A percentile compares a stretch with the other conserved stretches of the same genome.
phyloP scores from a whole-genome alignment of 2,329 filamentous ascomycete species.

The Clonostachys rosea region DNA sequence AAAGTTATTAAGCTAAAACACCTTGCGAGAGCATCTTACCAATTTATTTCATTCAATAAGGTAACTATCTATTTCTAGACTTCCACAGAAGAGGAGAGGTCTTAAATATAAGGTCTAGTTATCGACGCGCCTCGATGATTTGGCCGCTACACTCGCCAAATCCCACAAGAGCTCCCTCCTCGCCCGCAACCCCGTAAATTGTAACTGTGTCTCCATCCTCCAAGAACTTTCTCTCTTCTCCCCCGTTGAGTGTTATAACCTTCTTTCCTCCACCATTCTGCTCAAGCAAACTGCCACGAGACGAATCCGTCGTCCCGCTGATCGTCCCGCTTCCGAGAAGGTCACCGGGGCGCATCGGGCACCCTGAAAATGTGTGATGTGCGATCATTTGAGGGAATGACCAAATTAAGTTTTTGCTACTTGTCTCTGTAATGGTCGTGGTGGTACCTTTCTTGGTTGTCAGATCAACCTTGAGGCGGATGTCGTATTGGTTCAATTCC shows the following conservation, averaged over 20 bases:
- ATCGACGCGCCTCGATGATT: too few species aligned
- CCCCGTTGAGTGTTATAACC: conserved; percentile 54
- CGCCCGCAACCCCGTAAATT: conserved; percentile 24
- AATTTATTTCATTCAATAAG: too few species aligned
- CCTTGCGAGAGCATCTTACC: too few species aligned
- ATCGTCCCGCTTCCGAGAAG: conserved; percentile 51
- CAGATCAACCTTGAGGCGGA: conserved; percentile 24
- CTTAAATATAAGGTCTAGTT: too few species aligned
- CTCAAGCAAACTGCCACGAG: conserved; percentile 67
- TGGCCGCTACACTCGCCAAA: neutral
- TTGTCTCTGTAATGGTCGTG: conserved; percentile 6
- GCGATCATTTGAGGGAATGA: conserved; percentile 76
- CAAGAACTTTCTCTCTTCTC: conserved; percentile 65
- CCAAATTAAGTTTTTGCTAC: conserved; percentile 48
- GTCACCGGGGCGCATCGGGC: conserved; percentile 65
- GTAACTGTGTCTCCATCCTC: conserved; percentile 69
- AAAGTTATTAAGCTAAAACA: too few species aligned
- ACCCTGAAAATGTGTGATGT: conserved; percentile 70
- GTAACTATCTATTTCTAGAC: too few species aligned
- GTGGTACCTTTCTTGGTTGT: neutral
- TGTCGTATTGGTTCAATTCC: conserved; percentile 23
- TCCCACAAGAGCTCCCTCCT: neutral
- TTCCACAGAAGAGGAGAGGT: too few species aligned
- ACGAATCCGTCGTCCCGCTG: conserved; percentile 47
- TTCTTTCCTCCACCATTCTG: conserved; percentile 65